Conservation (phyloP, 1,139 yeast genomes). For the Taphrina pruni region DNA sequence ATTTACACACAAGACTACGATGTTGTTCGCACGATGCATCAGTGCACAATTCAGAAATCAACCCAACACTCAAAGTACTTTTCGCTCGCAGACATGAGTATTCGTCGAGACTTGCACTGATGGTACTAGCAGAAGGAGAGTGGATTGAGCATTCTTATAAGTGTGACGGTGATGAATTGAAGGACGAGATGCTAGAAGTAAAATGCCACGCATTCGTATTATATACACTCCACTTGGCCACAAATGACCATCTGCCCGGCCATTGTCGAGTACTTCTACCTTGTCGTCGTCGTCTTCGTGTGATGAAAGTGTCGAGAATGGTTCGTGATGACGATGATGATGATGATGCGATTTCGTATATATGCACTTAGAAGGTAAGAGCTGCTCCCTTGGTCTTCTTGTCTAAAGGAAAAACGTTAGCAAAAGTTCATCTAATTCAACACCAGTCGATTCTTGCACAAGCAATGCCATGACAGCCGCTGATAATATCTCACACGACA, state of each 20-base stretch:
- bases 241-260: conserved; percentile 14
- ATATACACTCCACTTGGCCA: conserved; percentile 8
- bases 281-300: conserved; percentile 6
- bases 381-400: conserved; percentile 81
- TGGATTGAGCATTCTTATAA: too few species aligned
- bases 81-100: too few species aligned
- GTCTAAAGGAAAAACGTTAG: conserved; percentile 57
- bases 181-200: conserved; percentile 19
- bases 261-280: conserved; percentile 1
- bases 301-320: not conserved
- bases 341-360: not conserved
- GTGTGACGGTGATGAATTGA: conserved; percentile 8
- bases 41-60: too few species aligned
- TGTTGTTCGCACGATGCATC: too few species aligned
- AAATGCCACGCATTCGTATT: conserved; percentile 21
- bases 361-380: conserved; percentile 37
- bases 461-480: not conserved
- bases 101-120: too few species aligned
- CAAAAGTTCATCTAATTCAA: not conserved
- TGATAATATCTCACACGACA: not conserved
- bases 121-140: too few species aligned
- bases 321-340: conserved; percentile 5
- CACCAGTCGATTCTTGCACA: not conserved
- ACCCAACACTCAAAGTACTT: too few species aligned
- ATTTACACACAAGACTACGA: too few species aligned